These are phyloP conservation scores for Talaromyces sp. DNA, from an alignment of 2,329 filamentous ascomycete genomes.

Conservation along the genomic window DNA sequence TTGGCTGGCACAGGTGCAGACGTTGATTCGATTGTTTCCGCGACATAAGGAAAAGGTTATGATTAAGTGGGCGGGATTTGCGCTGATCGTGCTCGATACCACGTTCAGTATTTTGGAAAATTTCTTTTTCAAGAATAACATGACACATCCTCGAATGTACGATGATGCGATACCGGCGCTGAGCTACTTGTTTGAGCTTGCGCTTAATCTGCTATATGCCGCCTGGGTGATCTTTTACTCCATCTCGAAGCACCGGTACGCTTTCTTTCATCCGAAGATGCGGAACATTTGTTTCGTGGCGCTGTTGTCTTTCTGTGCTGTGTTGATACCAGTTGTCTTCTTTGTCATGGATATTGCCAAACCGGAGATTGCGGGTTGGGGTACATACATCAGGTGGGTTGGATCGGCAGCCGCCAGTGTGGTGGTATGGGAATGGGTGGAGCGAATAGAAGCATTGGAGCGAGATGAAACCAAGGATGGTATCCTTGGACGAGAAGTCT, in stretches of 20 bases:
- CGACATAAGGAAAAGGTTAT: constrained; percentile 96
- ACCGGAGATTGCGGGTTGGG: constrained; percentile 85
- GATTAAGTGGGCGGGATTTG: constrained; percentile 98
- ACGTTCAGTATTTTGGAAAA: constrained; percentile 91
- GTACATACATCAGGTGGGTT: constrained; percentile 96
- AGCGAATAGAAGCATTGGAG: constrained; percentile 88
- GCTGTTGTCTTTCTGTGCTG: constrained; percentile 74
- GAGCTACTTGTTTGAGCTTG: constrained; percentile 86
- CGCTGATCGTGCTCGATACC: constrained; percentile 85
- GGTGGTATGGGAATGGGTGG: constrained; percentile 98
- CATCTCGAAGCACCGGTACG: constrained; percentile 86
- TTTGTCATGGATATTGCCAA: constrained; percentile 90
- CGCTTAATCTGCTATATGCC: constrained; percentile 83
- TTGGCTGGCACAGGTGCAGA: constrained; percentile 97
- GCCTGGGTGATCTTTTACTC: constrained; percentile 94
- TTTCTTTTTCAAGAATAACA: constrained; percentile 62
- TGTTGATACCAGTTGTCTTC: constrained; percentile 87
- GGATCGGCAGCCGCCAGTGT: constrained; percentile 90
- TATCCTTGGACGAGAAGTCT: constrained; percentile 85
- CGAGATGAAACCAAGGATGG: constrained; percentile 93
- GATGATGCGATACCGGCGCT: constrained; percentile 88
- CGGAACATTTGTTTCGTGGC: constrained; percentile 84
- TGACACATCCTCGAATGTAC: constrained; percentile 69
- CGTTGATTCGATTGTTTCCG: constrained; percentile 90
- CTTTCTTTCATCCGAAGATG: constrained; percentile 89